Evolutionary conservation across 2,329 filamentous ascomycete genomes (phyloP), one percentile per base, ranked within the genome.

Genomic region (Chrysosporium keratinophilum): DNA sequence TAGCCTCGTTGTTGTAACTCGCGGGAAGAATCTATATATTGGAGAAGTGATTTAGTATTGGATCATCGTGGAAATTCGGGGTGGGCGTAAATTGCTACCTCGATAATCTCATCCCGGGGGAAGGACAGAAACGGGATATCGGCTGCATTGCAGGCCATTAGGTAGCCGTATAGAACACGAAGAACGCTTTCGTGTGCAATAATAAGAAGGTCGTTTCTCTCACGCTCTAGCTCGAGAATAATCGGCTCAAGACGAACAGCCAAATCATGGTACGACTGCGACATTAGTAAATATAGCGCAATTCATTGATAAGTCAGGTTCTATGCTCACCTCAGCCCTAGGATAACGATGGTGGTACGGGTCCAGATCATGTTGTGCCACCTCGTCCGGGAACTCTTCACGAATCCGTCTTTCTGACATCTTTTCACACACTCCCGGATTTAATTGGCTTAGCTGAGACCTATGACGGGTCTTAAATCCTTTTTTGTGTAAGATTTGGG

Each of bases 181-280:
- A 98, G 78, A n/a, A 98, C 93, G 50, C 88, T 95, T 69, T 98
- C 93, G 69, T 98, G 93, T 0, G 93, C 93, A 61, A 98, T 96
- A 65, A 98, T 96, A 51, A 98, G 79, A n/a, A 98, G 78, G 67
- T 98, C 93, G 60, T 94, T 95, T 63, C 96, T 88, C 72, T 98
- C 93, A 42, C 93, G 84, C 74, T 98, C 93, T 12, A 98, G 80
- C 68, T 98, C 93, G 31, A 98, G 80, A 65, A 98, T 98, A 64
- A 98, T 95, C 40, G 93, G 94, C 68, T 98, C 93, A 45, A 98
- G 82, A 19, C 93, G 87, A 56, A 98, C 93, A n/a, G 93, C 93
- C 42, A 98, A 82, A 65, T 98, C 93, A 67, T 98, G 93, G 70
- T 98, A 98, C 7, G 91, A 97, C 87, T 95, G 62, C 20, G 10